A percentile compares a stretch with the other conserved stretches of the same genome.
These are phyloP conservation scores for Colletotrichum kahawae DNA, from an alignment of 2,329 filamentous ascomycete genomes.

Conservation along the genomic window DNA sequence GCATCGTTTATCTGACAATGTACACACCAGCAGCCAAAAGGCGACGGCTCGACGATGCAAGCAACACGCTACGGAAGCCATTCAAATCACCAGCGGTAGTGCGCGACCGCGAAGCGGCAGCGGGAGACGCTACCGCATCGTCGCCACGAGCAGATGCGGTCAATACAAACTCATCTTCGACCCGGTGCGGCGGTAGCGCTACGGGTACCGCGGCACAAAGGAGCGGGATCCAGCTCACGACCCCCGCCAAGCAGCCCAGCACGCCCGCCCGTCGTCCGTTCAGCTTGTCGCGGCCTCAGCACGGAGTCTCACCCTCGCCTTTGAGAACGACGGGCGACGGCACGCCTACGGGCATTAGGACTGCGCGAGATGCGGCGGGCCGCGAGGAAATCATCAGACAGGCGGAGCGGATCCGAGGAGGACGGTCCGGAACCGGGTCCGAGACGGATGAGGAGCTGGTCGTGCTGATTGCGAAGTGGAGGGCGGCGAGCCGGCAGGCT, in stretches of 20 bases:
- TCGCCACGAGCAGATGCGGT: background rate
- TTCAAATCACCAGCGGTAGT: slow-evolving; percentile 20
- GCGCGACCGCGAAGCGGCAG: background rate
- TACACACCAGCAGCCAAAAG: slow-evolving; percentile 19
- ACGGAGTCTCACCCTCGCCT: background rate
- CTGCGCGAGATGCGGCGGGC: background rate
- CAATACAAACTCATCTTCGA: background rate
- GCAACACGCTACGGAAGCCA: slow-evolving; percentile 20
- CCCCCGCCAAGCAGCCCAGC: background rate
- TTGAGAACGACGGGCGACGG: background rate
- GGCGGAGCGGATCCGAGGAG: slow-evolving; percentile 1
- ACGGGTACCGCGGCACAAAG: background rate
- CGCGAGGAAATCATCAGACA: slow-evolving; percentile 18
- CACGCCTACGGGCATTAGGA: background rate
- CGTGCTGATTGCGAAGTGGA: slow-evolving; percentile 21
- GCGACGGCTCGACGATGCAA: slow-evolving; percentile 19
- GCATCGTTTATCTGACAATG: background rate
- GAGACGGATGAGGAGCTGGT: slow-evolving; percentile 11
- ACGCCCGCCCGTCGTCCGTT: slow-evolving; percentile 9
- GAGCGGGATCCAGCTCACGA: background rate
- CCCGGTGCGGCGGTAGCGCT: background rate
- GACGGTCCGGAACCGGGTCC: background rate
- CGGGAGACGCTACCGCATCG: background rate
- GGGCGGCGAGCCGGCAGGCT: slow-evolving; percentile 17
- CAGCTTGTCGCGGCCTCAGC: background rate